Evolutionary conservation across 495 filamentous ascomycete species (phyloP).

Genomic region (Xylaria sp.): DNA sequence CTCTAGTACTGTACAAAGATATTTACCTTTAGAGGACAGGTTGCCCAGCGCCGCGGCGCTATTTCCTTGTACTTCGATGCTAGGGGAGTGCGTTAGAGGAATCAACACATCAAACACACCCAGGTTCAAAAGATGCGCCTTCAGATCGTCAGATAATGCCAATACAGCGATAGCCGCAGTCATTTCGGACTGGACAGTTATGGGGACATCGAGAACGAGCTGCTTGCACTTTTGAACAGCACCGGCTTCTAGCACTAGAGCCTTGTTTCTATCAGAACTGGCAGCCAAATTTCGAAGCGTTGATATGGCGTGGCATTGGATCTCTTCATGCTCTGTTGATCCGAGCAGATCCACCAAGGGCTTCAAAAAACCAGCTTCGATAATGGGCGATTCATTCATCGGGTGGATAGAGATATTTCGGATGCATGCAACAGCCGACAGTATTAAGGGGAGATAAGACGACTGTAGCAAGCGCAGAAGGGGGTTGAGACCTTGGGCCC

Average conservation of each 20-base stretch:
- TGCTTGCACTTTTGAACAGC: constrained; percentile 99
- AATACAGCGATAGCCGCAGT: constrained; percentile 98
- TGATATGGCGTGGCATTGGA: constrained; percentile 98
- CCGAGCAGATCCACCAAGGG: constrained; percentile 93
- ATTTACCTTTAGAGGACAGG: constrained; percentile 91
- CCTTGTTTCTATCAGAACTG: constrained; percentile 96
- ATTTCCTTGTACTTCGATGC: constrained; percentile 97
- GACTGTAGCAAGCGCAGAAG: constrained; percentile 90
- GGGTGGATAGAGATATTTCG: constrained; percentile 99
- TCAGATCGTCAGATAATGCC: constrained; percentile 93
- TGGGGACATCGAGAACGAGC: constrained; percentile 88
- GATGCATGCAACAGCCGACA: constrained; percentile 97
- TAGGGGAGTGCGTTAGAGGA: constrained; percentile 90
- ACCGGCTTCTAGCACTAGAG: constrained; percentile 92
- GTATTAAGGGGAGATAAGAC: constrained; percentile 91
- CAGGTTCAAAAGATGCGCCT: constrained; percentile 86
- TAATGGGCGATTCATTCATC: constrained; percentile 98
- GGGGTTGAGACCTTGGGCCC: constrained; percentile 80
- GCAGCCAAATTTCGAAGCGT: constrained; percentile 95
- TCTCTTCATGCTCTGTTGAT: constrained; percentile 97
- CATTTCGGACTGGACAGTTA: constrained; percentile 98
- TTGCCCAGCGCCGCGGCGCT: constrained; percentile 96
- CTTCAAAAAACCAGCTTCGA: constrained; percentile 94
- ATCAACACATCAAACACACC: constrained; percentile 98
- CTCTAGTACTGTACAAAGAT: constrained; percentile 8